Evolutionary conservation across 768 basidiomycete species (phyloP).

Genomic region (Rickenella mellea): DNA sequence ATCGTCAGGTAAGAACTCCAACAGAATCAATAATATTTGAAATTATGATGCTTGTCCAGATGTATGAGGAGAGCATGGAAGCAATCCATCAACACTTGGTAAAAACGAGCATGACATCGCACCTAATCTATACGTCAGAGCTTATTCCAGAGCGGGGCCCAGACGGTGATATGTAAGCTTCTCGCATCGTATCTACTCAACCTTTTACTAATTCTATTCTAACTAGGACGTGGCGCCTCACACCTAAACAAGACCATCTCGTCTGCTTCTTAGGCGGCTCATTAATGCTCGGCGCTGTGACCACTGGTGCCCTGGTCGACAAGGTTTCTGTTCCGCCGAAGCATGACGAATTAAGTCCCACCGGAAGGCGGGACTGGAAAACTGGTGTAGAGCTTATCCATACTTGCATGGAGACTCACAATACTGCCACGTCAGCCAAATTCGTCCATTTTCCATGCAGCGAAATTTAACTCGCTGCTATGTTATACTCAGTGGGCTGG

Average conservation of each 20-base stretch:
- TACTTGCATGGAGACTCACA: conserved; percentile 82
- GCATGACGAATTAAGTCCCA: conserved; percentile 47
- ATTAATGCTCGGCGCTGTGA: conserved; percentile 82
- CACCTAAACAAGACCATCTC: conserved; percentile 90
- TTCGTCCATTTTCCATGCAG: neutral
- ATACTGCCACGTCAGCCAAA: conserved; percentile 66
- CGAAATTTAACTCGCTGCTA: neutral
- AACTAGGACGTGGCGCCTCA: conserved; percentile 58
- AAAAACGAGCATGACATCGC: conserved; percentile 44
- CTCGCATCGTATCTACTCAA: neutral
- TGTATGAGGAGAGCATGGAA: conserved; percentile 83
- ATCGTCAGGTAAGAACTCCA: conserved; percentile 49
- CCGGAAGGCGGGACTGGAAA: conserved; percentile 70
- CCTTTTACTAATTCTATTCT: neutral
- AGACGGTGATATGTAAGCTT: conserved; percentile 24
- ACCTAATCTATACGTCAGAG: conserved; percentile 75
- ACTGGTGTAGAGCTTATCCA: conserved; percentile 73
- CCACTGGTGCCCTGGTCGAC: conserved; percentile 41
- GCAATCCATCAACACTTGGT: conserved; percentile 73
- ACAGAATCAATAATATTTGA: neutral
- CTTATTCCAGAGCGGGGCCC: conserved; percentile 47
- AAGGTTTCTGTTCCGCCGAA: conserved; percentile 62
- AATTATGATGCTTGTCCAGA: conserved; percentile 32
- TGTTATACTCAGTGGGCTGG: conserved; percentile 58
- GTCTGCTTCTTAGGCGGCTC: conserved; percentile 93